Percentiles rank a stretch among this genome's conserved stretches.
These are phyloP conservation scores for Avena sativa DNA, from an alignment of 176 grass and related monocot genomes.

Conservation along the genomic window DNA sequence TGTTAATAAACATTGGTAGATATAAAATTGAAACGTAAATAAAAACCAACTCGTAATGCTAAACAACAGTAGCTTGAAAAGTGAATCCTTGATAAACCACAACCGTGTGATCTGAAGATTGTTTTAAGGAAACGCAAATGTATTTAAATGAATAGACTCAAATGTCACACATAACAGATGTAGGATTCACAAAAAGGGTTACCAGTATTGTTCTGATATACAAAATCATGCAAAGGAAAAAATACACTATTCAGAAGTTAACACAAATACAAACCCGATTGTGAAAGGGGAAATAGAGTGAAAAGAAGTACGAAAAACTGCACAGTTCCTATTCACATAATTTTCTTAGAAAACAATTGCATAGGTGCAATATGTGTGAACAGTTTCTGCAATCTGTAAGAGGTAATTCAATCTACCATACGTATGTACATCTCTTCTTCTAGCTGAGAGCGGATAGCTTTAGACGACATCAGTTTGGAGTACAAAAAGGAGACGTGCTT, in stretches of 20 bases:
- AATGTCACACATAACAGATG: not conserved
- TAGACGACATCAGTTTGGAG: not conserved
- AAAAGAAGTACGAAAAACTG: not conserved
- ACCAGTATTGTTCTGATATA: not conserved
- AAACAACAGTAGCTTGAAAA: too few species aligned
- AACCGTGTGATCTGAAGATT: not conserved
- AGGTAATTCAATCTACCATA: not conserved
- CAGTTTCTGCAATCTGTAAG: not conserved
- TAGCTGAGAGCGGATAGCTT: not conserved
- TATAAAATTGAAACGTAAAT: too few species aligned
- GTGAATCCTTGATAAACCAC: too few species aligned
- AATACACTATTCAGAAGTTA: not conserved
- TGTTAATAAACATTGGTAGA: too few species aligned
- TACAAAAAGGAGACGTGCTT: not conserved
- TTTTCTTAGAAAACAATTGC: not conserved
- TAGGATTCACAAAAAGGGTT: not conserved
- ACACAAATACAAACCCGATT: not conserved
- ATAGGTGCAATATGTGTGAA: not conserved
- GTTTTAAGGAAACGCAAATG: not conserved
- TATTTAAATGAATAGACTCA: not conserved
- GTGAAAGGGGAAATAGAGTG: too few species aligned
- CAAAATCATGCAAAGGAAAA: not conserved
- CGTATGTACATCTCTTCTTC: not conserved
- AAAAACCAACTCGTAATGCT: too few species aligned
- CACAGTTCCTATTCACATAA: not conserved